phyloP scores from a whole-genome alignment of 192 early-diverging fungal species.

The Linnemannia schmuckeri region DNA sequence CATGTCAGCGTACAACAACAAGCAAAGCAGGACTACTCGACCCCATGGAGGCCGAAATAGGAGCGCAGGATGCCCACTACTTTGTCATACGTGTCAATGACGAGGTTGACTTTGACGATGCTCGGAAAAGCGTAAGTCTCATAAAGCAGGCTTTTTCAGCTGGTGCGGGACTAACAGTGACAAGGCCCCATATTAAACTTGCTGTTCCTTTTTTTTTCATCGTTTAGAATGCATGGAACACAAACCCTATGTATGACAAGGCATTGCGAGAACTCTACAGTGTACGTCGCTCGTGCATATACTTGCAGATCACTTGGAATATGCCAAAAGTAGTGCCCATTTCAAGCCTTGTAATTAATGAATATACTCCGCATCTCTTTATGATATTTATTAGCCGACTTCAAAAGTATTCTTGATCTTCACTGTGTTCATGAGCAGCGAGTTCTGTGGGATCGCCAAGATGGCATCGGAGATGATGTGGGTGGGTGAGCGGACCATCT shows the following conservation, averaged over 20 bases:
- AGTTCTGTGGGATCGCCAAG: constrained; percentile 30
- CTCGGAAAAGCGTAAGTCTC: constrained; percentile 13
- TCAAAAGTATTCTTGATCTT: constrained; percentile 9
- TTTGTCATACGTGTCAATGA: constrained; percentile 18
- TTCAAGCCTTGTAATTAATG: not conserved
- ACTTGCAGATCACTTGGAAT: no score
- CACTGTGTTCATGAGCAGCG: constrained; percentile 7
- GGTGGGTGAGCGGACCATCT: constrained; percentile 24
- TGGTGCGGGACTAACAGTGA: not conserved
- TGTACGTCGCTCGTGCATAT: not conserved
- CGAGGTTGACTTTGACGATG: constrained; percentile 11
- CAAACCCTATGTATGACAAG: constrained; percentile 25
- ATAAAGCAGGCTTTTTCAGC: not conserved
- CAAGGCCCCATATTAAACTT: not conserved
- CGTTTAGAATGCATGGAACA: constrained; percentile 32
- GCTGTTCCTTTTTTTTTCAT: not conserved
- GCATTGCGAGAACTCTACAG: constrained; percentile 10
- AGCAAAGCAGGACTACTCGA: not conserved
- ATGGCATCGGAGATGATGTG: constrained; percentile 38
- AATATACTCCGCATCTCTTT: not conserved
- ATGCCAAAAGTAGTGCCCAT: no score
- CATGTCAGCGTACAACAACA: not conserved
- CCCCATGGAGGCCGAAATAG: not conserved
- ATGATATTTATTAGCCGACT: not conserved
- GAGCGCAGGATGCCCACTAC: not conserved